Evolutionary conservation across 148 eudicot species (phyloP), one percentile per base, ranked within the genome.

Genomic region (Spergularia bocconei): DNA sequence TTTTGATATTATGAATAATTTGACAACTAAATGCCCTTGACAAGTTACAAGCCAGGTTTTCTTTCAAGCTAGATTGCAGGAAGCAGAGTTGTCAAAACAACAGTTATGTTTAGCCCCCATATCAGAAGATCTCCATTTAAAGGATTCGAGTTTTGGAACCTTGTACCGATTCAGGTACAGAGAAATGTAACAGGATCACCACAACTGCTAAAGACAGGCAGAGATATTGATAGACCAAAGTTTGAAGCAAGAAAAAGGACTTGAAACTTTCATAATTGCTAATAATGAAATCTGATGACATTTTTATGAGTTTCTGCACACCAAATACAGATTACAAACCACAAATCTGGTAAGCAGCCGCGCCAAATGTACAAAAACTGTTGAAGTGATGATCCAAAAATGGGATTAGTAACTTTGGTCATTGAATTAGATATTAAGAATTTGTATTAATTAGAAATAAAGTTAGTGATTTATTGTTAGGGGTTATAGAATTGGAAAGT

Each of bases 261-360:
- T 20, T 4, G 58, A 41, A 17, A 33, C 51, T 65, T 25, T 63
- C 60, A 12, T 67, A 55, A 33, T 25, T 72, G 17, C n/a, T 41
- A 3, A 64, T 52, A 68, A 11, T 16, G 29, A 21, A 75, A 63
- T 2, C 14, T 44, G 47, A 41, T 3, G 15, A 29, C 51, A 69
- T 51, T 58, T 61, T 25, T 8, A 13, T 52, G 53, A 66, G 55
- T 21, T 55, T 55, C 56, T 68, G 48, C 69, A 74, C 6, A 66
- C 39, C 41, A 25, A 20, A 4, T 38, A 59, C 74, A 77, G 50
- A 19, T 53, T 78, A 62, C 33, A 77, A 77, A 19, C 52, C 81
- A 61, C 76, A 64, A 23, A 25, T 51, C 55, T 54, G 51, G 60
- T 59, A 12, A 71, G 75, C 70, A 78, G 29, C 76, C 63, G 72